These are phyloP conservation scores for Candida patagonica DNA, from an alignment of 805 yeast genomes.

Conservation along the genomic window DNA sequence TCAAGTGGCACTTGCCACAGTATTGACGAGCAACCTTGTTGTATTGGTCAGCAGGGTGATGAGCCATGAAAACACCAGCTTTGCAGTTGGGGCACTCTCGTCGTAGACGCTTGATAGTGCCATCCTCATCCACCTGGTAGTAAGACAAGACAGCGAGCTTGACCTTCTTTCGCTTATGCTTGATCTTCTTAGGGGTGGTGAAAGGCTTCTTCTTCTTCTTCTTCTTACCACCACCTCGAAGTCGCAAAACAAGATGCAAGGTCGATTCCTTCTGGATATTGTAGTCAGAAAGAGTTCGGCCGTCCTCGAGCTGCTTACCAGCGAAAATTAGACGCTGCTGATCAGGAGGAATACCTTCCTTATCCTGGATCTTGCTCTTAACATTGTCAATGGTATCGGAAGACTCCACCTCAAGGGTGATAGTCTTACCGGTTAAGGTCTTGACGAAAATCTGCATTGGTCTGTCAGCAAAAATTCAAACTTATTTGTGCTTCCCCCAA, in stretches of 20 bases:
- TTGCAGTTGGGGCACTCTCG: slow-evolving; percentile 94
- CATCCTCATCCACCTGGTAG: slow-evolving; percentile 99
- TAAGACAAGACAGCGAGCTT: slow-evolving; percentile 98
- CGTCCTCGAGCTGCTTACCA: slow-evolving; percentile 90
- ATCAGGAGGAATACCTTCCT: slow-evolving; percentile 97
- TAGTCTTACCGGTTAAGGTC: slow-evolving; percentile 98
- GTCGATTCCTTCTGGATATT: slow-evolving; percentile 98
- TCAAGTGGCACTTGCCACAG: slow-evolving; percentile 99
- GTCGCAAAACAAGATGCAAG: slow-evolving; percentile 89
- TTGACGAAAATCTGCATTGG: slow-evolving; percentile 81
- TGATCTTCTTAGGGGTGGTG: slow-evolving; percentile 99
- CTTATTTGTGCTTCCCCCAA: slow-evolving; percentile 19
- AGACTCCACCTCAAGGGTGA: slow-evolving; percentile 96
- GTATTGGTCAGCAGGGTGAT: slow-evolving; percentile 85
- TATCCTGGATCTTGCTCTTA: slow-evolving; percentile 93
- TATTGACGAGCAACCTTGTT: slow-evolving; percentile 96
- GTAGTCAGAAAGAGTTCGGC: slow-evolving; percentile 94
- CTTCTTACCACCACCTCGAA: slow-evolving; percentile 99
- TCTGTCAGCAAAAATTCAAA: slow-evolving; percentile 28
- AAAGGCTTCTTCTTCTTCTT: slow-evolving; percentile 99
- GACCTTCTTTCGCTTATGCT: slow-evolving; percentile 99
- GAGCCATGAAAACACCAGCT: slow-evolving; percentile 99
- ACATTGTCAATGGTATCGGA: slow-evolving; percentile 96
- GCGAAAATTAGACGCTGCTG: slow-evolving; percentile 96
- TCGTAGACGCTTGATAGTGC: slow-evolving; percentile 97